phyloP scores from a whole-genome alignment of 192 early-diverging fungal genomes.

The Dissophora globulifera region DNA sequence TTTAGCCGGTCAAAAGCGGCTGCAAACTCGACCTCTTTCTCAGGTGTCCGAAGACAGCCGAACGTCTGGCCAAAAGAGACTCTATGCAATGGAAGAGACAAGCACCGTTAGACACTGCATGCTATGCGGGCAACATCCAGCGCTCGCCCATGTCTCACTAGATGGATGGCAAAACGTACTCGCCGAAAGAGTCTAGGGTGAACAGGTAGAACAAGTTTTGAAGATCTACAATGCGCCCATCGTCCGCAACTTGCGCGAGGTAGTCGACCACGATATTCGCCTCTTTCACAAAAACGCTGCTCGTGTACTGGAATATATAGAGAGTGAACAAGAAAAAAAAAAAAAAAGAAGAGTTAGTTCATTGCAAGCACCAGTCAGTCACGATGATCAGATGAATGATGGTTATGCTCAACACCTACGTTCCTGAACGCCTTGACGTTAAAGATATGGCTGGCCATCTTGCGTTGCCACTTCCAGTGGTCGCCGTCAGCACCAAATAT shows the following conservation, averaged over 20 bases:
- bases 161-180: constrained; percentile 27
- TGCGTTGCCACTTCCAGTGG: constrained; percentile 48
- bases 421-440: constrained; percentile 48
- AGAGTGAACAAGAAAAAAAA: no score
- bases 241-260: constrained; percentile 34
- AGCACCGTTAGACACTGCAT: background rate
- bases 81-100: constrained; percentile 4
- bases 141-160: no score
- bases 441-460: constrained; percentile 46
- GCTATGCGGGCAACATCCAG: no score
- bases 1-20: constrained; percentile 66
- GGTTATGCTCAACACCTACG: no score
- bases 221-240: constrained; percentile 50
- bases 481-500: constrained; percentile 50
- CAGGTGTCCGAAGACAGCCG: constrained; percentile 24
- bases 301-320: constrained; percentile 44
- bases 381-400: no score
- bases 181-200: constrained; percentile 62
- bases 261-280: constrained; percentile 26
- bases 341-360: no score
- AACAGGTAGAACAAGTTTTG: constrained; percentile 60
- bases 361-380: no score
- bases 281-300: constrained; percentile 44
- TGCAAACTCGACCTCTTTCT: constrained; percentile 52
- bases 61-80: constrained; percentile 38